Evolutionary conservation across 371 early-diverging fungal genomes (phyloP).

Genomic region (Mortierella sp.): DNA sequence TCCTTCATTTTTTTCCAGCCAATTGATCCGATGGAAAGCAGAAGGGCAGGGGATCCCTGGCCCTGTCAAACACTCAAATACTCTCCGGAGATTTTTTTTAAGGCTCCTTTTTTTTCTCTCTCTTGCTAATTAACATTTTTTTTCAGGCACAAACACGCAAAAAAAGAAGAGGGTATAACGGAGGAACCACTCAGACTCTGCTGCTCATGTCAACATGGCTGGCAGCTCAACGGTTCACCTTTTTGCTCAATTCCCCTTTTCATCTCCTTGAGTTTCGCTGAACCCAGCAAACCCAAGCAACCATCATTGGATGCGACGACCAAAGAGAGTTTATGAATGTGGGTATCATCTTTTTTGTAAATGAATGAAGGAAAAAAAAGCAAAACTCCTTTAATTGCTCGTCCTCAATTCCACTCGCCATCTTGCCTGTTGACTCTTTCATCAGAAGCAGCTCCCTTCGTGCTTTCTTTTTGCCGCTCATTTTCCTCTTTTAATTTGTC

Average conservation of each 20-base stretch:
- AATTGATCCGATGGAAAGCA: background rate
- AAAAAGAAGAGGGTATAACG: background rate
- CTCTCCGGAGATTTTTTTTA: conserved; percentile 7
- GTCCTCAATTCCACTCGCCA: background rate
- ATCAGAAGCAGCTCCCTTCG: background rate
- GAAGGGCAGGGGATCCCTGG: background rate
- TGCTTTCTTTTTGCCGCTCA: background rate
- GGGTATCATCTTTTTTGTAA: background rate
- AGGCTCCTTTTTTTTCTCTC: background rate
- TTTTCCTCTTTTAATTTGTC: background rate
- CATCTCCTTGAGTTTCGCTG: no score
- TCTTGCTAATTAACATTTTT: background rate
- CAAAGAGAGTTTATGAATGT: background rate
- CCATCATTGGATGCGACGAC: background rate
- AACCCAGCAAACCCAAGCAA: background rate
- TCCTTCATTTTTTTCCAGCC: background rate
- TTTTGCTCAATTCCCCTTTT: no score
- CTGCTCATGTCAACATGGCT: no score
- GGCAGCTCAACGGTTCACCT: no score
- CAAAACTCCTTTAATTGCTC: background rate
- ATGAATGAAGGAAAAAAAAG: background rate
- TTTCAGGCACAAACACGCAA: conserved; percentile 2
- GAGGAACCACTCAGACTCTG: no score
- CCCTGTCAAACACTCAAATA: background rate
- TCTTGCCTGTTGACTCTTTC: background rate